These are phyloP conservation scores for Cryphonectria nitschkei DNA, from an alignment of 2,329 filamentous ascomycete species.

Conservation along the genomic window DNA sequence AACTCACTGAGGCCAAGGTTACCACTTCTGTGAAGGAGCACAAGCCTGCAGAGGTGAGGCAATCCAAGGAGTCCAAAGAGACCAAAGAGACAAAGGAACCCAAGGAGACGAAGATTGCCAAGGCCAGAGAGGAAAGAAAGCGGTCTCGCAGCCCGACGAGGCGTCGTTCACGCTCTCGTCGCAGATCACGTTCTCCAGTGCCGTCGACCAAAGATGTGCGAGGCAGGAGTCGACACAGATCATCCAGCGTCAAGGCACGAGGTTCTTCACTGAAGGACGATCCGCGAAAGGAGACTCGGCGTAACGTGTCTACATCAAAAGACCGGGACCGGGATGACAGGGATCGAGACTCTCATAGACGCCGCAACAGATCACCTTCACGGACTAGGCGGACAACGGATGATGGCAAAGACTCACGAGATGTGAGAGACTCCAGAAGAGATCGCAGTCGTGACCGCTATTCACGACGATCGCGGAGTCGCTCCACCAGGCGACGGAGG, in stretches of 20 bases:
- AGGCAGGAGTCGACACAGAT: conserved; percentile 26
- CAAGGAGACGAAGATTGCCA: conserved; percentile 32
- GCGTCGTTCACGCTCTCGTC: conserved; percentile 21
- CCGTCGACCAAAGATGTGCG: conserved; percentile 38
- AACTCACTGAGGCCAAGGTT: conserved; percentile 35
- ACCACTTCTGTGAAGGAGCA: conserved; percentile 32
- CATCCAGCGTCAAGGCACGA: conserved; percentile 24
- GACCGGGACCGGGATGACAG: conserved; percentile 38
- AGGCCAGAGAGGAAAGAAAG: conserved; percentile 29
- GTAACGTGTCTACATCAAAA: conserved; percentile 29
- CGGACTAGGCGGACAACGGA: conserved; percentile 16
- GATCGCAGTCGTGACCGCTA: conserved; percentile 35
- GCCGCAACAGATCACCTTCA: conserved; percentile 21
- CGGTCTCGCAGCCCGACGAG: conserved; percentile 20
- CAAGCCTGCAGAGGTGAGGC: conserved; percentile 32
- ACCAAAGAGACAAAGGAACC: conserved; percentile 31
- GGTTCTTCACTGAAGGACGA: conserved; percentile 16
- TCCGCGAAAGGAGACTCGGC: conserved; percentile 20
- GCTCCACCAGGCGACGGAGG: conserved; percentile 35
- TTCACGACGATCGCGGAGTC: conserved; percentile 33
- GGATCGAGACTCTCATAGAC: conserved; percentile 35
- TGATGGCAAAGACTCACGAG: conserved; percentile 19
- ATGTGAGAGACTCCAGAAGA: conserved; percentile 36
- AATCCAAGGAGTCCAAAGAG: conserved; percentile 32
- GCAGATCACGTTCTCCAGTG: conserved; percentile 33